Evolutionary conservation across 495 filamentous ascomycete species (phyloP), one percentile per base, ranked within the genome.

Genomic region (Cladorrhinum samala): DNA sequence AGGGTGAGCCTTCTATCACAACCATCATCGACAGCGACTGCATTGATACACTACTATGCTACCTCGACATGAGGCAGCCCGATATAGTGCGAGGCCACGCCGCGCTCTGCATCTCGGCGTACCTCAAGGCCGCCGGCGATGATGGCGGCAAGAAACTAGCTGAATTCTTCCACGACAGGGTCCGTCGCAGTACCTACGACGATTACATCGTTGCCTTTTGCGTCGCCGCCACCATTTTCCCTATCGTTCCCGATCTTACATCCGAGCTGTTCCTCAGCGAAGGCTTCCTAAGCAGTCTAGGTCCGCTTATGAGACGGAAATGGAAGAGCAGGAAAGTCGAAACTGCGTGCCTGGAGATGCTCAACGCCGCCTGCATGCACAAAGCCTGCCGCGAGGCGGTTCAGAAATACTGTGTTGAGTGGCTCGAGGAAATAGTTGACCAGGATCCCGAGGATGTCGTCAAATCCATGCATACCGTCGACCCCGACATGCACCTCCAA

Each of bases 341-440:
- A 69, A 79, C 83, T 37, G 84, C 89, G 3, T 81, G 88, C 21
- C 70, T 97, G 49, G 88, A 97, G 54, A 83, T 97, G 74, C 72
- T 97, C 38, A 93, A 87, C 68, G 88, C 88, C 9, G 94, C 92
- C 16, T 95, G 90, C 68, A 85, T 94, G 69, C 84, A 91, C 59
- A 73, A 79, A 39, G 67, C 76, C 2, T 96, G 91, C 58, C 83
- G 91, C 14, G 85, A 88, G 55, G 84, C 84, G 14, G 85, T 97
- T 47, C 75, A 78, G 44, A 89, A 86, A 60, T 81, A 92, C 57
- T 95, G 91, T 65, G 74, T 76, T 16, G 83, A 84, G 30, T 96
- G 90, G 87, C 74, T 98, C 20, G 83, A 88, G 51, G 84, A 91
- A 50, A 78, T 88, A 37, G 75, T 91, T 30, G 83, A 83, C 33